Evolutionary conservation across 257 asterid genomes (phyloP), one percentile per base, ranked within the genome.

Genomic region (Solanum peruvianum): DNA sequence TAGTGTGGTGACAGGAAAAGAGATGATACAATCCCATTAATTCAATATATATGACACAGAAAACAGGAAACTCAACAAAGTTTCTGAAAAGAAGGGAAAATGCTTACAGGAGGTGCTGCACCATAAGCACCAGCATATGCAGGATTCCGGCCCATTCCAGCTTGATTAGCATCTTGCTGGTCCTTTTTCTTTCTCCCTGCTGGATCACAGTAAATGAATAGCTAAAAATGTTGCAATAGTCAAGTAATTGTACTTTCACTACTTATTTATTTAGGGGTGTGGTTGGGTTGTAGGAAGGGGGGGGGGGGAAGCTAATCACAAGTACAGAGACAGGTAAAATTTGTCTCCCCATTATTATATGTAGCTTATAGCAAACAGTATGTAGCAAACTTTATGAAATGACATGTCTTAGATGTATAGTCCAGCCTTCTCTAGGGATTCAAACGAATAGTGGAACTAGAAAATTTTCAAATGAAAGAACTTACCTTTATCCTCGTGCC

Each of bases 141-240:
- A 62, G 96, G 92, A 89, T 94, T 93, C 29, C 62, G 88, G 87
- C 93, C 98, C 42, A 83, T 92, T 69, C 93, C 93, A 76, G 94
- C 95, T 86, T 93, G 98, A 91, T 92, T 93, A 83, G 95, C 92
- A 89, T 96, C 98, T 20, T 88, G 96, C 86, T 93, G 98, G 56
- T 97, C 98, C 91, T 96, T 97, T 86, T 95, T 96, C 98, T 96
- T 97, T 89, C 91, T 92, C 83, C 98, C 99, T 97, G 95, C 76
- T 85, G 88, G 85, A 88, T 70, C 85, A 80, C 82, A 70, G 67
- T 45, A 71, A 49, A 41, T 39, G 62, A 87, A 42, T 64, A 81
- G 31, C 45, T 81, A 49, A 31, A 31, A 49, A 29, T 18, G 6
- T 49, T 81, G 85, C 85, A 49, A 81, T 11, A 81, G 41, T 47